These are phyloP conservation scores for Lanmaoa pseudosensibilis DNA, from an alignment of 768 basidiomycete genomes.

Conservation along the genomic window DNA sequence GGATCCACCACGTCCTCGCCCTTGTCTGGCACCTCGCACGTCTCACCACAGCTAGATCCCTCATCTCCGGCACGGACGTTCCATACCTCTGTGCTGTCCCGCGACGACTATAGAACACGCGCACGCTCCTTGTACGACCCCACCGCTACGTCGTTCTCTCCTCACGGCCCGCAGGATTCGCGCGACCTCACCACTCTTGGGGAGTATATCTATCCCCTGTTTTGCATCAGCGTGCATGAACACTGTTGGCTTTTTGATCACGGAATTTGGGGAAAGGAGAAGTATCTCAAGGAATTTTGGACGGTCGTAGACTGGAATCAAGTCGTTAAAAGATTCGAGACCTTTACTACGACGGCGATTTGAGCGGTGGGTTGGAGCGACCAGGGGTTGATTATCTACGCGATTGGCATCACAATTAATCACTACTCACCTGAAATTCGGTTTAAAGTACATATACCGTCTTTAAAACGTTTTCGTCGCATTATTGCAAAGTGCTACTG, in stretches of 20 bases:
- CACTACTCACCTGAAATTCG: slow-evolving; percentile 22
- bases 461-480: slow-evolving; percentile 1
- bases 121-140: slow-evolving; percentile 33
- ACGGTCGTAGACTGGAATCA: slow-evolving; percentile 74
- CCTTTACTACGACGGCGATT: slow-evolving; percentile 16
- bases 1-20: slow-evolving; percentile 40
- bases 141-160: background rate
- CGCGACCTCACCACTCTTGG: slow-evolving; percentile 40
- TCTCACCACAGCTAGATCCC: slow-evolving; percentile 30
- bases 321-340: slow-evolving; percentile 39
- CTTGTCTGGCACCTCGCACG: slow-evolving; percentile 41
- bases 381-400: slow-evolving; percentile 5
- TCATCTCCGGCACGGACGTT: slow-evolving; percentile 32
- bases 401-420: slow-evolving; percentile 13
- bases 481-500: background rate
- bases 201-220: slow-evolving; percentile 65
- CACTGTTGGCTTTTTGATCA: slow-evolving; percentile 89
- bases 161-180: slow-evolving; percentile 16
- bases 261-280: slow-evolving; percentile 90
- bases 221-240: slow-evolving; percentile 78
- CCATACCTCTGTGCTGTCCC: slow-evolving; percentile 23
- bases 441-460: slow-evolving; percentile 11
- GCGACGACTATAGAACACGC: slow-evolving; percentile 4
- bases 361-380: slow-evolving; percentile 9
- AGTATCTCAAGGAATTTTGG: slow-evolving; percentile 85